Percentiles rank a stretch among this genome's conserved stretches.
Conservation (phyloP, 192 early-diverging fungal genomes). For the Umbelopsis ramanniana region DNA sequence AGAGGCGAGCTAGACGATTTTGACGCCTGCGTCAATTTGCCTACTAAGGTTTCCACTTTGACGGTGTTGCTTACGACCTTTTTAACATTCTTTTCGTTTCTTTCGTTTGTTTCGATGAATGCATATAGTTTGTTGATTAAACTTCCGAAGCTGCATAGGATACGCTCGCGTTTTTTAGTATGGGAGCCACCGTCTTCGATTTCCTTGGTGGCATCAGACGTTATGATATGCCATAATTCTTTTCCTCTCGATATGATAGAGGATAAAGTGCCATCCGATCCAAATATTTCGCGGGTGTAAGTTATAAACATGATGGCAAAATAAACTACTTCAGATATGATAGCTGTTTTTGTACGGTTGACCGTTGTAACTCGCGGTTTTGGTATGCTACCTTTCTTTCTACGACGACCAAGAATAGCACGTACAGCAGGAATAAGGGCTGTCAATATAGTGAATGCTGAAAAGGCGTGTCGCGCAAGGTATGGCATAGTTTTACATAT, state of each 20-base stretch:
- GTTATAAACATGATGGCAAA: slow-evolving; percentile 12
- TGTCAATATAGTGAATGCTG: background rate
- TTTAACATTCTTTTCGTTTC: slow-evolving; percentile 19
- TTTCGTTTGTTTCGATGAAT: slow-evolving; percentile 16
- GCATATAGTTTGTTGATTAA: slow-evolving; percentile 14
- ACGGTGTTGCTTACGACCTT: slow-evolving; percentile 16
- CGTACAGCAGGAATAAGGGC: background rate
- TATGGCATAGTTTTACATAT: background rate
- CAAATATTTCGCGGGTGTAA: slow-evolving; percentile 14
- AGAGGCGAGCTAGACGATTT: background rate
- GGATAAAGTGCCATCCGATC: background rate
- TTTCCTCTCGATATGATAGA: background rate
- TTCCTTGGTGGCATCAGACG: background rate
- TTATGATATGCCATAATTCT: slow-evolving; percentile 5
- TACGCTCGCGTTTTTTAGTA: background rate
- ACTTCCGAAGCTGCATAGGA: slow-evolving; percentile 4
- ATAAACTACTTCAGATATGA: slow-evolving; percentile 12
- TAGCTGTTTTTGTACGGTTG: background rate
- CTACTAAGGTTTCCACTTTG: slow-evolving; percentile 12
- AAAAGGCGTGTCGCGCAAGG: slow-evolving; percentile 13
- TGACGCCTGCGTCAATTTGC: slow-evolving; percentile 11
- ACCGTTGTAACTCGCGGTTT: background rate
- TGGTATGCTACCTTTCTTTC: background rate
- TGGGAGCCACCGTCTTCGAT: background rate
- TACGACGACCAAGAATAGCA: background rate